Conservation (phyloP, 495 filamentous ascomycete species). For the Aspergillus hancockii region DNA sequence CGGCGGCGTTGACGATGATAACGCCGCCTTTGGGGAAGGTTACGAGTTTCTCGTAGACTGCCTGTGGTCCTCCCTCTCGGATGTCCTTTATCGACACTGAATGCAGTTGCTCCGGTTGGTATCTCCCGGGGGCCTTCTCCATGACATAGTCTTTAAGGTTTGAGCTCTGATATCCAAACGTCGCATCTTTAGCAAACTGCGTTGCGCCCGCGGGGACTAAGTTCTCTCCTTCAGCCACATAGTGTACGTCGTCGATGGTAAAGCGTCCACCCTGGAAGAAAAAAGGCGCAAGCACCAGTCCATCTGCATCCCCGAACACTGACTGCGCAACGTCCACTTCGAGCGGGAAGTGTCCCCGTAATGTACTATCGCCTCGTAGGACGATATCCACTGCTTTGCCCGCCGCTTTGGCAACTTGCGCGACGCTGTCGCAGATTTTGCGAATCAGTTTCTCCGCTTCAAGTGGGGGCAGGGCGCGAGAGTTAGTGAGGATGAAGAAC, state of each 20-base stretch:
- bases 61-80: constrained; percentile 36
- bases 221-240: constrained; percentile 47
- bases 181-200: constrained; percentile 53
- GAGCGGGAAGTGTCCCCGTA: constrained; percentile 55
- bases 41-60: constrained; percentile 42
- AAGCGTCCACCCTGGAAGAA: constrained; percentile 55
- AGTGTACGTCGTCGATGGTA: constrained; percentile 56
- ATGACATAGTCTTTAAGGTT: constrained; percentile 50
- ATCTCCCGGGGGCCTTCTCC: constrained; percentile 49
- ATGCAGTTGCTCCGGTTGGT: constrained; percentile 30
- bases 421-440: constrained; percentile 49
- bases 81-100: constrained; percentile 50
- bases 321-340: constrained; percentile 51
- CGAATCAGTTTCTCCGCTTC: constrained; percentile 43
- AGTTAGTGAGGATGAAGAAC: constrained; percentile 61
- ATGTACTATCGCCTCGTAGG: constrained; percentile 53
- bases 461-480: constrained; percentile 48
- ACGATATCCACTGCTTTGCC: constrained; percentile 49
- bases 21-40: constrained; percentile 35
- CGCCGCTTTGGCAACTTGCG: constrained; percentile 37
- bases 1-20: constrained; percentile 52
- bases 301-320: constrained; percentile 46
- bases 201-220: constrained; percentile 50
- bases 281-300: constrained; percentile 52
- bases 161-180: constrained; percentile 54